Evolutionary conservation across 306 rosid genomes (phyloP).

Genomic region (Fagus sylvatica): DNA sequence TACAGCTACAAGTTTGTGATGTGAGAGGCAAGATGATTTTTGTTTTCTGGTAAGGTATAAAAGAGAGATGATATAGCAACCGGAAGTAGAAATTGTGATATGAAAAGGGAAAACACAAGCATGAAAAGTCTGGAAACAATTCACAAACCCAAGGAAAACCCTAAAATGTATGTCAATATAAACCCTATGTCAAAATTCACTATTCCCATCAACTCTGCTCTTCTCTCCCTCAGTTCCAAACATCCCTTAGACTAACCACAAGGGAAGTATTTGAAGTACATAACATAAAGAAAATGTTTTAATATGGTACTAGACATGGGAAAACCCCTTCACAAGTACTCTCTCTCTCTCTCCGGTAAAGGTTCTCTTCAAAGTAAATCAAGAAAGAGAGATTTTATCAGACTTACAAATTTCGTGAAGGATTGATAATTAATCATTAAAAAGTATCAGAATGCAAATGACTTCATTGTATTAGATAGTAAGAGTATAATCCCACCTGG

Average conservation of each 20-base stretch:
- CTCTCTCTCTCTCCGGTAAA: not conserved
- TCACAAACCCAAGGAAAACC: too few species aligned
- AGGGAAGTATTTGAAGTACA: not conserved
- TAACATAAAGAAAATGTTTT: not conserved
- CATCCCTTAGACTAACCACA: too few species aligned
- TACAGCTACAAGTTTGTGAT: not conserved
- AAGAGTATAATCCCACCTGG: slow-evolving; percentile 47
- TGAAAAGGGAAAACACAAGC: too few species aligned
- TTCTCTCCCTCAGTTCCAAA: too few species aligned
- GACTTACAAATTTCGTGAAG: not conserved
- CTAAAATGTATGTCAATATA: too few species aligned
- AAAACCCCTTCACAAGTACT: not conserved
- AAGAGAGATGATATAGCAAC: not conserved
- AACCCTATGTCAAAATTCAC: too few species aligned
- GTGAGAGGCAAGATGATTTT: not conserved
- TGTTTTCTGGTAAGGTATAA: not conserved
- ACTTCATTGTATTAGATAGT: not conserved
- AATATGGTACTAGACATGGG: not conserved
- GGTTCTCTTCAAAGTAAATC: too few species aligned
- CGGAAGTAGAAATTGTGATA: not conserved
- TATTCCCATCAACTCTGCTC: too few species aligned
- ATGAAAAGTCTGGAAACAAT: too few species aligned
- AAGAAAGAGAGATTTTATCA: too few species aligned
- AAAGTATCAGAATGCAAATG: not conserved
- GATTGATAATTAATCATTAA: not conserved